Conservation (phyloP, 2,329 filamentous ascomycete genomes). For the Tricladium varicosporioides region DNA sequence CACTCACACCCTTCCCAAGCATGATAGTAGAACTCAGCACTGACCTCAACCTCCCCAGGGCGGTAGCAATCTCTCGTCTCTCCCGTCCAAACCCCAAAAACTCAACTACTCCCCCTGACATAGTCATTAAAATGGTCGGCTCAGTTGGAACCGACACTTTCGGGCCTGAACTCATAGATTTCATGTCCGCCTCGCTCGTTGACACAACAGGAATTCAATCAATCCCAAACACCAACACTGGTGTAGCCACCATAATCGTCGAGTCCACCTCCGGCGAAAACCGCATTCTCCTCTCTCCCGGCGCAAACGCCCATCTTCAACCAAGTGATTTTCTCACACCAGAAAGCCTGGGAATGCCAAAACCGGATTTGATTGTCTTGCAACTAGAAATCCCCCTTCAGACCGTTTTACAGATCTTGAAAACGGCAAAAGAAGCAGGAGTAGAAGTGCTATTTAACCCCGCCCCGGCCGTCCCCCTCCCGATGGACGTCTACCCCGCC, state of each 20-base stretch:
- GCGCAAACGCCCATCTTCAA: conserved; percentile 60
- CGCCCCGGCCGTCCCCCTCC: conserved; percentile 71
- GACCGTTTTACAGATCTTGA: conserved; percentile 62
- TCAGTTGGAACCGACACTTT: conserved; percentile 71
- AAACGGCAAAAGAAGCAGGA: conserved; percentile 43
- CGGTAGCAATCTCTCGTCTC: conserved; percentile 81
- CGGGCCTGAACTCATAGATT: conserved; percentile 55
- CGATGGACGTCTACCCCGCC: conserved; percentile 60
- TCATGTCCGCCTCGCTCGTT: conserved; percentile 60
- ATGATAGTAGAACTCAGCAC: background rate
- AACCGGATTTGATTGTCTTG: conserved; percentile 66
- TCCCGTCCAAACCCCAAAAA: conserved; percentile 52
- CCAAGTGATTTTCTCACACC: conserved; percentile 38
- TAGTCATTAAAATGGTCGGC: conserved; percentile 67
- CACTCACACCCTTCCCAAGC: too few species aligned
- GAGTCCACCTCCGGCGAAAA: conserved; percentile 73
- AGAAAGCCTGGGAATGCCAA: conserved; percentile 36
- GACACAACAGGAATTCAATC: conserved; percentile 53
- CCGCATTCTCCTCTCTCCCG: conserved; percentile 70
- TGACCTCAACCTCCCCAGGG: conserved; percentile 36
- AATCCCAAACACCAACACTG: conserved; percentile 53
- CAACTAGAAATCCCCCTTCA: conserved; percentile 74
- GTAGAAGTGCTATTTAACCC: conserved; percentile 79
- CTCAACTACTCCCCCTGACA: conserved; percentile 21
- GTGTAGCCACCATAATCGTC: conserved; percentile 73